These are phyloP conservation scores for Clonostachys chloroleuca DNA, from an alignment of 2,329 filamentous ascomycete genomes.

Conservation along the genomic window DNA sequence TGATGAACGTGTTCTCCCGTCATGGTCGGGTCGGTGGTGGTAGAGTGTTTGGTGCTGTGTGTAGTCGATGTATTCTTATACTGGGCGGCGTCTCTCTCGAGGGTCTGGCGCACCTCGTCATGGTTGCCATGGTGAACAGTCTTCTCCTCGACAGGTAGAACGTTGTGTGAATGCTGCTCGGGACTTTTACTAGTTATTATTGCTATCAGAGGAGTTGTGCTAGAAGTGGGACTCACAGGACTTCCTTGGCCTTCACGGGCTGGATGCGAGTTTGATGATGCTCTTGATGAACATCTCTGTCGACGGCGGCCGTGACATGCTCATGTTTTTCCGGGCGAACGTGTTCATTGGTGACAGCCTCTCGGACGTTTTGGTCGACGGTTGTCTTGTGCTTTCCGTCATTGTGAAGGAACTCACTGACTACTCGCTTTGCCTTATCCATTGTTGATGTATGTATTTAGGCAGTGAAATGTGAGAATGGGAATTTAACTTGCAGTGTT, in stretches of 20 bases:
- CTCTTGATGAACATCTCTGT: conserved; percentile 67
- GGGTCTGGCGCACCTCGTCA: conserved; percentile 33
- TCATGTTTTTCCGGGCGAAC: conserved; percentile 58
- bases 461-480: neutral
- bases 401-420: conserved; percentile 55
- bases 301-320: conserved; percentile 55
- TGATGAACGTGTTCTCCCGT: conserved; percentile 25
- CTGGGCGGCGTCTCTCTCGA: conserved; percentile 43
- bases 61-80: conserved; percentile 19
- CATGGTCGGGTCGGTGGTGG: conserved; percentile 14
- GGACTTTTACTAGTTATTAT: conserved; percentile 24
- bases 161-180: conserved; percentile 58
- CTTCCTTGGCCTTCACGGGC: conserved; percentile 40
- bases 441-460: conserved; percentile 27
- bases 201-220: neutral
- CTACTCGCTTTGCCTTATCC: conserved; percentile 61
- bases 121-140: conserved; percentile 57
- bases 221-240: conserved; percentile 31
- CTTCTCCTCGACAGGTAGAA: conserved; percentile 54
- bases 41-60: conserved; percentile 17
- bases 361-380: conserved; percentile 60
- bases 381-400: conserved; percentile 66
- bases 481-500: neutral
- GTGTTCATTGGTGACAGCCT: conserved; percentile 56
- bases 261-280: conserved; percentile 69